Evolutionary conservation across 306 rosid genomes (phyloP).

Genomic region (Neltuma alba): DNA sequence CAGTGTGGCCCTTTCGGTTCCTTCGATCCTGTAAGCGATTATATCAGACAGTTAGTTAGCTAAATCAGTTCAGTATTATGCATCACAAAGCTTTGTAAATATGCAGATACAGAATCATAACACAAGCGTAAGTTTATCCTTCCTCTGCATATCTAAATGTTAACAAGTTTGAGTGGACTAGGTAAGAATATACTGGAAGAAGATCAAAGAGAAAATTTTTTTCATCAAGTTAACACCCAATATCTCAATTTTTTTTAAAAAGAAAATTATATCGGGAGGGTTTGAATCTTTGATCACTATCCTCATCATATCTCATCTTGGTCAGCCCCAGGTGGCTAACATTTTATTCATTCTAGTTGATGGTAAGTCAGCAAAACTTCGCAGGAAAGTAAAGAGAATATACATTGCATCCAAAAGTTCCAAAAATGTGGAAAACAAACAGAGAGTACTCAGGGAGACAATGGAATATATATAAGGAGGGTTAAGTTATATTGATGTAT

Average conservation of each 20-base stretch:
- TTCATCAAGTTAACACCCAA: not conserved
- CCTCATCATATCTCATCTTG: not conserved
- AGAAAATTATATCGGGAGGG: not conserved
- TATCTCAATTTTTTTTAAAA: not conserved
- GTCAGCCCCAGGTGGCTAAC: too few species aligned
- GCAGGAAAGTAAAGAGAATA: not conserved
- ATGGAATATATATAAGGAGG: not conserved
- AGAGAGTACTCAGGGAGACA: not conserved
- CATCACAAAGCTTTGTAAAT: constrained; percentile 1
- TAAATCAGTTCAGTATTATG: not conserved
- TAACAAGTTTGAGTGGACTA: not conserved
- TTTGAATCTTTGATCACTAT: not conserved
- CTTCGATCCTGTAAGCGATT: constrained; percentile 74
- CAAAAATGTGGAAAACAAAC: constrained; percentile 9
- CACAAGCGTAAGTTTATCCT: not conserved
- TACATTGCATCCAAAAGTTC: not conserved
- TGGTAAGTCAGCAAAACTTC: not conserved
- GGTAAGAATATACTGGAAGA: not conserved
- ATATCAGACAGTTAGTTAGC: not conserved
- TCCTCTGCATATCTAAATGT: not conserved
- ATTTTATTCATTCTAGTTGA: not conserved
- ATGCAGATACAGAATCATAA: not conserved
- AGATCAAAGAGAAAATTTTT: not conserved
- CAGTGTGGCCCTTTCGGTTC: constrained; percentile 65
- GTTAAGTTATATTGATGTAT: not conserved